These are phyloP conservation scores for Phanerochaete sordida DNA, from an alignment of 768 basidiomycete species.

Conservation along the genomic window DNA sequence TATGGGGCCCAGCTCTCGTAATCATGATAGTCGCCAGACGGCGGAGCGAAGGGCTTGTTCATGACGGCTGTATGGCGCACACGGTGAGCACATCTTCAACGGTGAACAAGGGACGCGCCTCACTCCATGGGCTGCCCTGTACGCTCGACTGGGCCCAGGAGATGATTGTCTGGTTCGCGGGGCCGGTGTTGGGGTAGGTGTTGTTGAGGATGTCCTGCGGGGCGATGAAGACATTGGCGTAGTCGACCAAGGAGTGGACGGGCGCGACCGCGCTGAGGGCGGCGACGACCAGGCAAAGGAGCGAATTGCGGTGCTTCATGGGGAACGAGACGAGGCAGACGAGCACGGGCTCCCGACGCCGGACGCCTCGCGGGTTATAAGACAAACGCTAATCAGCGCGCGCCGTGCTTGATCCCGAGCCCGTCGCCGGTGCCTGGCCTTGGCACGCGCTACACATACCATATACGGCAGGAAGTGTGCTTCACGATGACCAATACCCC, in stretches of 20 bases:
- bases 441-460: neutral
- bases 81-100: neutral
- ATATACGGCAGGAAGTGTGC: neutral
- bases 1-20: conserved; percentile 74
- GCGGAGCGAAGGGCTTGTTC: conserved; percentile 42
- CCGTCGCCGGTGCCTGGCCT: neutral
- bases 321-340: neutral
- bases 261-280: conserved; percentile 5
- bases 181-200: conserved; percentile 39
- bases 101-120: neutral
- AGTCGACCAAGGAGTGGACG: conserved; percentile 33
- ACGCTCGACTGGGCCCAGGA: conserved; percentile 44
- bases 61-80: conserved; percentile 38
- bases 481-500: neutral
- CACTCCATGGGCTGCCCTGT: conserved; percentile 52
- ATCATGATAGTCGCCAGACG: conserved; percentile 53
- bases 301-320: neutral
- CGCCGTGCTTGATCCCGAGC: neutral
- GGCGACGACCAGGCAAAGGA: conserved; percentile 1
- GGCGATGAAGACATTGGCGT: conserved; percentile 55
- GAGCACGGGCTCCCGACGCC: too few relatives aligned
- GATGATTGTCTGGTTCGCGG: conserved; percentile 44
- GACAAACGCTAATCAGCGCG: too few relatives aligned
- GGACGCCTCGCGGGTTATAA: too few relatives aligned
- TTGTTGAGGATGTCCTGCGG: conserved; percentile 44